phyloP scores from a whole-genome alignment of 2,329 filamentous ascomycete genomes.

The Colletotrichum tamarilloi region DNA sequence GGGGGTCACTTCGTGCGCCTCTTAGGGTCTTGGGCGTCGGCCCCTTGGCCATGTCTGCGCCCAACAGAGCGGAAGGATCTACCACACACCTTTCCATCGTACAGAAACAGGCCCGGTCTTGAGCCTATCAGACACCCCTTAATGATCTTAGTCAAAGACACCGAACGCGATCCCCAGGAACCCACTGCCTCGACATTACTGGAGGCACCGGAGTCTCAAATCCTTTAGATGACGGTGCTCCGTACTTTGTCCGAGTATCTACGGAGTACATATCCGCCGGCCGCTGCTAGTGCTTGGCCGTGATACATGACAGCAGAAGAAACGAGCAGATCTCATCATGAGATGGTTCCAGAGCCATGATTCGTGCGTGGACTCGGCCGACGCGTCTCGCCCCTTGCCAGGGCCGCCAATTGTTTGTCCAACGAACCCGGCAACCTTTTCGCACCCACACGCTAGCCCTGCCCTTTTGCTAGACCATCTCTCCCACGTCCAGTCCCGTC shows the following conservation, averaged over 20 bases:
- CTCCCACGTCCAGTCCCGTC: constrained; percentile 20
- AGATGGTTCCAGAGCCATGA: constrained; percentile 11
- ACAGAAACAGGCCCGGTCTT: constrained; percentile 14
- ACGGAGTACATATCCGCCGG: background rate
- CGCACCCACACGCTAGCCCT: background rate
- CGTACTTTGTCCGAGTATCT: background rate
- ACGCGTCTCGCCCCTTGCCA: constrained; percentile 1
- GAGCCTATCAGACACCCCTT: constrained; percentile 24
- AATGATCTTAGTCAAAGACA: background rate
- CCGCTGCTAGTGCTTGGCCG: background rate
- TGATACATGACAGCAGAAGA: background rate
- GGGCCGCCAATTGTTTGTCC: constrained; percentile 2
- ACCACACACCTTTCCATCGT: constrained; percentile 12
- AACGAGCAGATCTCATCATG: background rate
- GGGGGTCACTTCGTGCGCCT: constrained; percentile 17
- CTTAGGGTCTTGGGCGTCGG: constrained; percentile 20
- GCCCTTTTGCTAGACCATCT: constrained; percentile 20
- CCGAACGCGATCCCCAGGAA: background rate
- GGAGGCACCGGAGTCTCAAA: background rate
- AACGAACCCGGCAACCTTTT: background rate
- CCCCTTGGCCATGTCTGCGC: constrained; percentile 15
- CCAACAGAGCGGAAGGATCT: constrained; percentile 29
- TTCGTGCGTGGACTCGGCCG: constrained; percentile 20
- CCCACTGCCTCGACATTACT: background rate
- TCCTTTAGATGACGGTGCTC: background rate